Percentiles rank a stretch among this genome's conserved stretches.
phyloP scores from a whole-genome alignment of 2,329 filamentous ascomycete species.

The Stemphylium vesicarium region DNA sequence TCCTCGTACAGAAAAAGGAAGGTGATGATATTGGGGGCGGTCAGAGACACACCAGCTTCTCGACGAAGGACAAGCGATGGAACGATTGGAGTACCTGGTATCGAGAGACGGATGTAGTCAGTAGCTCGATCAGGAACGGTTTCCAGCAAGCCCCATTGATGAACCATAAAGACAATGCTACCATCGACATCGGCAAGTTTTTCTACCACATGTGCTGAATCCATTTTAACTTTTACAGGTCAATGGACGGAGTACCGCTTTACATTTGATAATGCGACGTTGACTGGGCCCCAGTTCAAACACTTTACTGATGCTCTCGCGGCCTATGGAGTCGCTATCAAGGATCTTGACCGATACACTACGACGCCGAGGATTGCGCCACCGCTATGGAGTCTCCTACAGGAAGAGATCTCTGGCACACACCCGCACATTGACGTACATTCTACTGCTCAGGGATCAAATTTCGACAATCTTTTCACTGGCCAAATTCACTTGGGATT shows the following conservation, averaged over 20 bases:
- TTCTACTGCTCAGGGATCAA: constrained; percentile 9
- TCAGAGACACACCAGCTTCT: constrained; percentile 17
- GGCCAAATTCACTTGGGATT: constrained; percentile 56
- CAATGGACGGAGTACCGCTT: constrained; percentile 69
- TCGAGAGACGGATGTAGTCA: constrained; percentile 68
- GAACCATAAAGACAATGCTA: constrained; percentile 53
- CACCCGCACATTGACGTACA: constrained; percentile 26
- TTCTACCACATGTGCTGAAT: too few relatives aligned
- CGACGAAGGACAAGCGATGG: constrained; percentile 54
- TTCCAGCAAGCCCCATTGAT: constrained; percentile 31
- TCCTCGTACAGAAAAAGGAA: constrained; percentile 47
- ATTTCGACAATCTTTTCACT: constrained; percentile 42
- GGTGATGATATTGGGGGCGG: constrained; percentile 14
- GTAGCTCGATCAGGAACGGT: constrained; percentile 38
- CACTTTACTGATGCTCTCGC: constrained; percentile 62
- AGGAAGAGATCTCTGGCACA: constrained; percentile 37
- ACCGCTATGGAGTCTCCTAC: constrained; percentile 35
- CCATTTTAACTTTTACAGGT: constrained; percentile 44
- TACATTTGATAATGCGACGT: constrained; percentile 50
- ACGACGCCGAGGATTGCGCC: constrained; percentile 31
- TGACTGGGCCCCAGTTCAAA: constrained; percentile 46
- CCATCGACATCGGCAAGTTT: constrained; percentile 65
- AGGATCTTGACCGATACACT: constrained; percentile 53
- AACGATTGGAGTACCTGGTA: constrained; percentile 64
- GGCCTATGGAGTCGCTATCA: constrained; percentile 74